Conservation (phyloP, 73 alveolate genomes). For the Blepharisma stoltei region DNA sequence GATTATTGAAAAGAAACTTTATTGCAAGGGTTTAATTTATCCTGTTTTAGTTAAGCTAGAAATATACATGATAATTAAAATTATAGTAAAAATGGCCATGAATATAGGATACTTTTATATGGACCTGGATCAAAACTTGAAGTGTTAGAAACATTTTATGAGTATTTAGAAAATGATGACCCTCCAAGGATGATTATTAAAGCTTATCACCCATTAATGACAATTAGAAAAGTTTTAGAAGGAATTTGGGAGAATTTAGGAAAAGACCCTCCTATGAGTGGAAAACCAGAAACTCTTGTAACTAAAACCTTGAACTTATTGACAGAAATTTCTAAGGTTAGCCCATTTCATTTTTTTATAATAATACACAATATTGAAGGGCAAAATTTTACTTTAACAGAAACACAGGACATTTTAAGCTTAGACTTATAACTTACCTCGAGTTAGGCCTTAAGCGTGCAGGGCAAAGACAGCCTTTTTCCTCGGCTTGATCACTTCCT, state of each 20-base stretch:
- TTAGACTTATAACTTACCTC: too few relatives aligned
- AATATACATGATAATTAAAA: too few relatives aligned
- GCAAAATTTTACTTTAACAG: neutral
- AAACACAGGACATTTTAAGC: constrained; percentile 3
- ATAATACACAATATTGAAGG: neutral
- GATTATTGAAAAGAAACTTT: neutral
- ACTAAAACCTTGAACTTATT: neutral
- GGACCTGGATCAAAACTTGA: constrained; percentile 17
- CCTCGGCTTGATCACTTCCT: too few relatives aligned
- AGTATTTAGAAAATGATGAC: neutral
- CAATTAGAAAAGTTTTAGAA: constrained; percentile 1
- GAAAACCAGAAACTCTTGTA: neutral
- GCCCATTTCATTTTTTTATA: neutral
- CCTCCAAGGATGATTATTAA: neutral
- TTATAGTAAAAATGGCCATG: too few relatives aligned
- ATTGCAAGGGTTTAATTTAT: constrained; percentile 2
- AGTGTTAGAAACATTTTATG: neutral
- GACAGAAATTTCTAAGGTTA: neutral
- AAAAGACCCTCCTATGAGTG: too few relatives aligned
- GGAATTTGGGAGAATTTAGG: neutral
- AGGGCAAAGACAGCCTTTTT: too few relatives aligned
- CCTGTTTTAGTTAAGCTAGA: too few relatives aligned
- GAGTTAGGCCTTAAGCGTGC: too few relatives aligned
- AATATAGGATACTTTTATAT: neutral
- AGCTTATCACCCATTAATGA: neutral